Base-by-base conservation (phyloP, 805 yeast genomes). In the Ogataea methanolica region DNA sequence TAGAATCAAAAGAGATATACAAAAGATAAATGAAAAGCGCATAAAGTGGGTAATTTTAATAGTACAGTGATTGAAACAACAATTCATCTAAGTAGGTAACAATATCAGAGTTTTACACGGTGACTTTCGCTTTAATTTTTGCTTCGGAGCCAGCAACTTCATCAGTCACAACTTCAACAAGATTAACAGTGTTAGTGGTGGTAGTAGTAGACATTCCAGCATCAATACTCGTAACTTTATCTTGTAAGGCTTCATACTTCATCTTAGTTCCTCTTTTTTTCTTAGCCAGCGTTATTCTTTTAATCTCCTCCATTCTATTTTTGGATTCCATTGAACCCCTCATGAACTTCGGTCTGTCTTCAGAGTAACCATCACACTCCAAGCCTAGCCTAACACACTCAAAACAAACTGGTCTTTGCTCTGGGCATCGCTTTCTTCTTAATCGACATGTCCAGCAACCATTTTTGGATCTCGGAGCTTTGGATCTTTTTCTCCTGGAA, bases 401-500 rank as follows among this genome's bases (percentile, higher is more conserved):
- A 7, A 60, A 58, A 60, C 94, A 85, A 5, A 47, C 57, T 1
- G 91, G 90, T 53, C 70, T 73, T 49, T 79, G 79, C 57, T 80
- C 88, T 1, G 87, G 77, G 58, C 92, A 85, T 53, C 83, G 79
- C 61, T 85, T 85, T 53, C 87, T 82, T 36, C 94, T 72, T 16
- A 83, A 64, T 48, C 91, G 66, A 60, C 92, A 85, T 6, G 88
- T 85, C 92, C 92, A 85, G 59, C 94, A 85, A 0, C 91, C 91
- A 31, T 70, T 60, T 43, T 58, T 60, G 14, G 59, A 57, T 35
- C 63, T 46, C 2, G 56, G 55, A 4, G 56, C 56, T 31, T 51
- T 43, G 38, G 46, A 50, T 40, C 57, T 42, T 14, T 49, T 47
- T 36, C 57, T 46, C 43, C 51, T 50, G 49, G 50, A 54, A 22